Conservation (phyloP, 2,329 filamentous ascomycete genomes). For the Monosporascus ibericus region DNA sequence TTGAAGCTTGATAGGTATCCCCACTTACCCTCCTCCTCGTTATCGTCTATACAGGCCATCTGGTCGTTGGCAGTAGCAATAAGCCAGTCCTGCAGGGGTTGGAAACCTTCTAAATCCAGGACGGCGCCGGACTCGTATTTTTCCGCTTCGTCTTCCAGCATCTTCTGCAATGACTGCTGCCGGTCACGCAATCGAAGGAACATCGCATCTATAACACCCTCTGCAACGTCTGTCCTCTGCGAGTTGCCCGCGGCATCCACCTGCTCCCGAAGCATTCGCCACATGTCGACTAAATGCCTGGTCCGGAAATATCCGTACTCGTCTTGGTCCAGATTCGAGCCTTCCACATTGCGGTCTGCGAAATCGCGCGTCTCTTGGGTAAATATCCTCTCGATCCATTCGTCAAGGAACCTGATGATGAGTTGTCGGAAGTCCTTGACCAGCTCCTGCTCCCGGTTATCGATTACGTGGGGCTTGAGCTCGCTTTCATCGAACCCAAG, state of each 20-base stretch:
- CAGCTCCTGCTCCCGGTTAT: constrained; percentile 82
- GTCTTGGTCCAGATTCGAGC: constrained; percentile 73
- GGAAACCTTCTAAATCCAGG: constrained; percentile 59
- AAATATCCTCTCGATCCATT: constrained; percentile 96
- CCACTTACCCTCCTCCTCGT: constrained; percentile 65
- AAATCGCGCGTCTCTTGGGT: constrained; percentile 77
- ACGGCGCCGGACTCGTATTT: constrained; percentile 59
- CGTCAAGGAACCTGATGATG: constrained; percentile 90
- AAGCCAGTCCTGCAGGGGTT: constrained; percentile 89
- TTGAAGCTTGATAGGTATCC: constrained; percentile 85
- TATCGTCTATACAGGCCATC: constrained; percentile 95
- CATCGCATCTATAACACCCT: constrained; percentile 95
- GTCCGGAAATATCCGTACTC: constrained; percentile 89
- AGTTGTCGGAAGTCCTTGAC: constrained; percentile 91
- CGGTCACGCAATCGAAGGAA: constrained; percentile 77
- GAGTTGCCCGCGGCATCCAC: constrained; percentile 79
- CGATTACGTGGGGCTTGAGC: constrained; percentile 80
- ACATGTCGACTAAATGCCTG: constrained; percentile 87
- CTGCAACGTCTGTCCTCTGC: constrained; percentile 80
- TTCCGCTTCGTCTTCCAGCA: constrained; percentile 78
- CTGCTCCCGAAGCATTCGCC: constrained; percentile 96
- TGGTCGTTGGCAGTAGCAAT: constrained; percentile 97
- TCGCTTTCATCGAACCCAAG: constrained; percentile 73
- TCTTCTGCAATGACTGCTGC: constrained; percentile 78
- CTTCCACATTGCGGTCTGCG: constrained; percentile 66